Percentiles rank a stretch among this genome's conserved stretches.
Conservation (phyloP, 2,329 filamentous ascomycete species). For the Sporothrix curviconia region DNA sequence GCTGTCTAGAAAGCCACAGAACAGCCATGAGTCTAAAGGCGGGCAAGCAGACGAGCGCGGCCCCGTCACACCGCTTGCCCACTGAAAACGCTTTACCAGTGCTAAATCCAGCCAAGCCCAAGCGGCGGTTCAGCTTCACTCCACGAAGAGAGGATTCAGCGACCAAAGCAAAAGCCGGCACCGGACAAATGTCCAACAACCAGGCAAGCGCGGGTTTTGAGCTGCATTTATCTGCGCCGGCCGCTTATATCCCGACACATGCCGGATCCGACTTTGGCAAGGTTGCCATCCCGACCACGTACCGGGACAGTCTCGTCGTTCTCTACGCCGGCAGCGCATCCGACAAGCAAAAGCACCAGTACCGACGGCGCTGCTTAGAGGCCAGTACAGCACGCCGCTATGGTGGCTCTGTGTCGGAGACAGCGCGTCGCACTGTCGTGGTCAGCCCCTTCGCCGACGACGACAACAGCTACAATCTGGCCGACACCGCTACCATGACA, state of each 20-base stretch:
- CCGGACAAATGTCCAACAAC: neutral
- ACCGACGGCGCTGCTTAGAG: neutral
- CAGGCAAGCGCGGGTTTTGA: neutral
- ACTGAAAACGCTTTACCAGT: too few relatives aligned
- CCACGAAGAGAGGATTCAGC: neutral
- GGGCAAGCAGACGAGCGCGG: neutral
- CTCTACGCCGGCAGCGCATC: neutral
- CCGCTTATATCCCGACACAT: constrained; percentile 15
- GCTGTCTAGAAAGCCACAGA: neutral
- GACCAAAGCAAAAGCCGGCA: too few relatives aligned
- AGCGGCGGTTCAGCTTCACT: neutral
- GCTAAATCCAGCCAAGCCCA: neutral
- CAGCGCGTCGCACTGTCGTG: too few relatives aligned
- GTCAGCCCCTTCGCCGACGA: too few relatives aligned
- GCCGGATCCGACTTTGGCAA: constrained; percentile 15
- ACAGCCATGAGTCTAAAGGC: neutral
- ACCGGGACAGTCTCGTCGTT: constrained; percentile 9
- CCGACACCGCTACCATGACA: too few relatives aligned
- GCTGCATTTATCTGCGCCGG: too few relatives aligned
- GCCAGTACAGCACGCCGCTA: too few relatives aligned
- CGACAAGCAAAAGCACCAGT: neutral
- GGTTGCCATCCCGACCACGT: constrained; percentile 6
- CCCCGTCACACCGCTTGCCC: neutral
- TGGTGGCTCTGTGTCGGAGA: too few relatives aligned
- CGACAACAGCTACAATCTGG: too few relatives aligned